Evolutionary conservation across 345 rosid genomes (phyloP), one percentile per base, ranked within the genome.

Genomic region (Rhizophora mangle): DNA sequence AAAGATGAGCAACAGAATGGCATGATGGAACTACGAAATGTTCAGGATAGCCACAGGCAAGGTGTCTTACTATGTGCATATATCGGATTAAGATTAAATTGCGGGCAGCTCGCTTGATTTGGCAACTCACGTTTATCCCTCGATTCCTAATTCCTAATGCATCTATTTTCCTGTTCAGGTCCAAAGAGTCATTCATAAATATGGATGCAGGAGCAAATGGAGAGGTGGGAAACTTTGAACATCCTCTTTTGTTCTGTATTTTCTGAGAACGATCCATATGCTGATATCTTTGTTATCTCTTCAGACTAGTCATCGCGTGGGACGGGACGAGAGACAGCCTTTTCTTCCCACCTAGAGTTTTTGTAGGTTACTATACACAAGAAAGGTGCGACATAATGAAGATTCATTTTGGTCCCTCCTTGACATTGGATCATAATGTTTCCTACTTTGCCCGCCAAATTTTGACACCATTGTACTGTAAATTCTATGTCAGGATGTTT

Each of bases 151-250:
- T 71, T 59, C 55, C 43, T 30, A 65, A 61, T 55, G 31, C 64
- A 32, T 51, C 24, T 49, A 8, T 8, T 61, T 65, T 56, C 32
- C 57, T 53, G 63, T 71, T 66, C 89, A 94, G 98, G 88, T 86
- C 90, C 65, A 91, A 89, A 76, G 96, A 89, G 30, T 74, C 95
- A 52, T 88, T 94, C 79, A 74, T 94, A 75, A 82, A 94, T 74
- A 87, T 94, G 87, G 79, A 97, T 63, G 96, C 89, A 26, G 93
- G 93, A 70, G 96, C 98, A 73, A 88, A 91, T 68, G 96, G 86
- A 78, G 98, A 89, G 92, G 98, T 94, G 58, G 22, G 65, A n/a
- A 62, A 72, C 49, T 24, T 29, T 21, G 24, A 24, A 24, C 1
- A 24, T 24, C 24, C 24, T 24, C 24, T 24, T 24, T n/a, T n/a